Base-by-base conservation (phyloP, 768 basidiomycete species). In the Suillus luteus region DNA sequence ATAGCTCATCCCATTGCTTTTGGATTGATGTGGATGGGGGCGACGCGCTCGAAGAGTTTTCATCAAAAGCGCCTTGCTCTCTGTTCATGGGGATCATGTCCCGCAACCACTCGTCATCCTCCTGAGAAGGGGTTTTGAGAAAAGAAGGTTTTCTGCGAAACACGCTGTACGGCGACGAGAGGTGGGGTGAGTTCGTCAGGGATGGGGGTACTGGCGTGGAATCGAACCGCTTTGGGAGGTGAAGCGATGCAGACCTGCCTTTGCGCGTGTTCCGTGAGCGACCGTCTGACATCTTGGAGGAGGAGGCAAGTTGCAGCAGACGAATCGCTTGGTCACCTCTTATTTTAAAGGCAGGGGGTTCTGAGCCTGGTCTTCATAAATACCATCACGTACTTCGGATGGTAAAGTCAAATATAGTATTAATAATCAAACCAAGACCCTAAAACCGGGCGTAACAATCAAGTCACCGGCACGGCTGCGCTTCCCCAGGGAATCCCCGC, bases 51-150 rank as follows among this genome's bases (percentile, higher is more conserved):
- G 5, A 43, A 11, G 19, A 8, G 6, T 24, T n/a, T 38, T 37
- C 40, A 31, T 55, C 58, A n/a, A 17, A 19, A 12, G 38, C 24
- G 41, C 22, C 17, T 64, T 27, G 65, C 7, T 33, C 46, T 27
- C 31, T 59, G 65, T 69, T 52, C 51, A 69, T 48, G 10, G 87
- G 87, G 2, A 88, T 77, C 67, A 86, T 88, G 77, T 89, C 87
- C 73, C 84, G 80, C 61, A 89, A 76, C 87, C 87, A 89, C 65
- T 77, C 77, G 67, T 88, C 83, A 64, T 86, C 84, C 68, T 79
- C 80, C 55, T 82, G 78, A 57, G 79, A 82, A 19, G 85, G 84
- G 11, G 76, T 68, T 44, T 68, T 77, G 17, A 77, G 75, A 11
- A 76, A 35, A 3, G 71, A 60, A 1, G 74, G 62, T 35, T 78